Base-by-base conservation (phyloP, 352 stramenopile species). In the Albugo laibachii region DNA sequence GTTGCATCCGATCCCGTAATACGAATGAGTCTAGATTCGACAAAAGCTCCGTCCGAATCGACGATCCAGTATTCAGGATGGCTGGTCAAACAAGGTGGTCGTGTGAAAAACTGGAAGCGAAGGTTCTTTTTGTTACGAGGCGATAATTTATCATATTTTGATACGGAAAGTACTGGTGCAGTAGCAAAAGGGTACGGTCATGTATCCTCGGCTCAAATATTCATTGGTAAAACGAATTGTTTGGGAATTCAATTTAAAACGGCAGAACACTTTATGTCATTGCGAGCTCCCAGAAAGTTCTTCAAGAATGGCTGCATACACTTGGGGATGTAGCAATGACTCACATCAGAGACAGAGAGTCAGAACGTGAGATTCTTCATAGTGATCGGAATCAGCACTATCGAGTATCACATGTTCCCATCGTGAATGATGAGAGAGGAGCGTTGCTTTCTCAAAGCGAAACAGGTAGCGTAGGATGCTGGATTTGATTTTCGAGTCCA, bases 131-230 rank as follows among this genome's bases (percentile, higher is more conserved):
- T 69, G 36, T 53, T 89, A 34, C 65, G 76, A 41, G 74, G 77
- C 41, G 74, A 81, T 49, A 76, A 67, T 37, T 59, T 89, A 36
- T 85, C 74, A 47, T 89, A 89, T 55, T 89, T 81, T 56, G 67
- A 86, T 54, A 82, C 73, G 38, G 71, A 70, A 34, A 73, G 82
- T 50, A 83, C 63, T 14, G 74, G 74, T 39, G 65, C 64, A 13
- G 66, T 63, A 0, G 71, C 73, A n/a, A 89, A 89, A 50, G 77
- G 77, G 27, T 83, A 81, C 52, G 77, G 77, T 14, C 73, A 85
- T 48, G 74, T 89, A 8, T 59, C 61, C 38, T 61, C 65, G 6
- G 69, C 85, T n/a, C 71, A 85, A 53, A 71, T 89, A 36, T 76
- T 83, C 45, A 62, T 53, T 35, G 63, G 58, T n/a, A 63, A 66